Evolutionary conservation across 805 yeast species (phyloP).

Genomic region (Ogataea wickerhamii): DNA sequence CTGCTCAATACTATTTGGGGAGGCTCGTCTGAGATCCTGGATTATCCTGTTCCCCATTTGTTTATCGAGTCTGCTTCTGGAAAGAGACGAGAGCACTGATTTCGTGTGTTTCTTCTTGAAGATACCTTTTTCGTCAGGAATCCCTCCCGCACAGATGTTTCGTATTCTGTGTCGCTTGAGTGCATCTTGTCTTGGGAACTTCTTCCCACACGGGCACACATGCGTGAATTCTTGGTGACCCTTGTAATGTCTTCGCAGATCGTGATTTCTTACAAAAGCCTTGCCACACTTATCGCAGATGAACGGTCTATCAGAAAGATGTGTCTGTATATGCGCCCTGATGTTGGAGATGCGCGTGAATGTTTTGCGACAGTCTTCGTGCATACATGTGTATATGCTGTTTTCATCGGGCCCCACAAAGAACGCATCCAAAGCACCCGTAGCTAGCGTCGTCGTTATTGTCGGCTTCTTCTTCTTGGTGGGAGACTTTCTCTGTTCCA

Average conservation of each 20-base stretch:
- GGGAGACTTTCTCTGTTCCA: conserved; percentile 43
- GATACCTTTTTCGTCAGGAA: conserved; percentile 34
- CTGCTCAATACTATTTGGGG: not conserved
- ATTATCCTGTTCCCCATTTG: conserved; percentile 7
- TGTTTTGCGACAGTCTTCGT: conserved; percentile 71
- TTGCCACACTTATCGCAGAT: conserved; percentile 74
- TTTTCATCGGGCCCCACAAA: conserved; percentile 76
- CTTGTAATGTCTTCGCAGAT: conserved; percentile 82
- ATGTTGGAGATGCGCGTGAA: conserved; percentile 89
- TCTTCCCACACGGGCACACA: conserved; percentile 90
- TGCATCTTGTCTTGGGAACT: conserved; percentile 87
- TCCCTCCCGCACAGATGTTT: conserved; percentile 79
- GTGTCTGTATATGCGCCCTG: conserved; percentile 95
- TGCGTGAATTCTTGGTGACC: conserved; percentile 75
- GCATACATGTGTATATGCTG: conserved; percentile 70
- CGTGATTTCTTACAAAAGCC: conserved; percentile 93
- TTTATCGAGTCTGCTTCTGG: conserved; percentile 1
- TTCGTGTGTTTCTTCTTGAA: conserved; percentile 15
- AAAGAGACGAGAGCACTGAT: conserved; percentile 1
- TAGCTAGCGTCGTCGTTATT: conserved; percentile 71
- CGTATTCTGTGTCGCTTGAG: conserved; percentile 74
- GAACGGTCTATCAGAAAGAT: conserved; percentile 90
- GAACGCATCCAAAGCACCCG: conserved; percentile 82
- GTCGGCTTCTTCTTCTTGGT: conserved; percentile 44
- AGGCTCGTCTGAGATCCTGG: conserved; percentile 7